Evolutionary conservation across 768 basidiomycete genomes (phyloP).

Genomic region (Postia placenta): DNA sequence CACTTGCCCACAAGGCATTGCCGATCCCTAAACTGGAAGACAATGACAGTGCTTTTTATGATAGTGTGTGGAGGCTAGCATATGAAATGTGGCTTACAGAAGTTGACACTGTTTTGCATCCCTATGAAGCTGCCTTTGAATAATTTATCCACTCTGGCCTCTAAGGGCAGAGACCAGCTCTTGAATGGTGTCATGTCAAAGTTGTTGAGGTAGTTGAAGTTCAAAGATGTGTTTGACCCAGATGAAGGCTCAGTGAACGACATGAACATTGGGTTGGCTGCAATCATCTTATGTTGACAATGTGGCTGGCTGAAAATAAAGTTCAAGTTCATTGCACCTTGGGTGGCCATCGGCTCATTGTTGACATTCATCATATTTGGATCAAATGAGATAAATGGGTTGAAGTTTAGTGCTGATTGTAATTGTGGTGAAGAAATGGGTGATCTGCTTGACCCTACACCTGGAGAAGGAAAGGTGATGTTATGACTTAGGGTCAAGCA

Average conservation of each 20-base stretch:
- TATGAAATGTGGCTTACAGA: conserved; percentile 54
- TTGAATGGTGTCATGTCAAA: conserved; percentile 15
- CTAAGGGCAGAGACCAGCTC: conserved; percentile 11
- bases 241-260: conserved; percentile 52
- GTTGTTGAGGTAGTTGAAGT: conserved; percentile 1
- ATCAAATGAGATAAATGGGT: conserved; percentile 64
- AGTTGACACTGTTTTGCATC: conserved; percentile 26
- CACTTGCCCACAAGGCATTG: conserved; percentile 7
- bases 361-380: conserved; percentile 57
- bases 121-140: conserved; percentile 36
- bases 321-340: conserved; percentile 57
- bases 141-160: conserved; percentile 36
- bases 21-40: conserved; percentile 17
- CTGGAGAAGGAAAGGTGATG: conserved; percentile 24
- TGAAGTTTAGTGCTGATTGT: conserved; percentile 32
- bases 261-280: conserved; percentile 79
- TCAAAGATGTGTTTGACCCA: conserved; percentile 11
- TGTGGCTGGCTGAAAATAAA: conserved; percentile 41
- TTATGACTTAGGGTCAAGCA: too few species aligned
- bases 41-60: conserved; percentile 11
- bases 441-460: conserved; percentile 18
- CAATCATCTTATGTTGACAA: conserved; percentile 69
- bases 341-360: conserved; percentile 55
- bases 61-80: conserved; percentile 22
- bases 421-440: conserved; percentile 10